phyloP scores from a whole-genome alignment of 768 basidiomycete species.

The Pleurotus tuber-regium region DNA sequence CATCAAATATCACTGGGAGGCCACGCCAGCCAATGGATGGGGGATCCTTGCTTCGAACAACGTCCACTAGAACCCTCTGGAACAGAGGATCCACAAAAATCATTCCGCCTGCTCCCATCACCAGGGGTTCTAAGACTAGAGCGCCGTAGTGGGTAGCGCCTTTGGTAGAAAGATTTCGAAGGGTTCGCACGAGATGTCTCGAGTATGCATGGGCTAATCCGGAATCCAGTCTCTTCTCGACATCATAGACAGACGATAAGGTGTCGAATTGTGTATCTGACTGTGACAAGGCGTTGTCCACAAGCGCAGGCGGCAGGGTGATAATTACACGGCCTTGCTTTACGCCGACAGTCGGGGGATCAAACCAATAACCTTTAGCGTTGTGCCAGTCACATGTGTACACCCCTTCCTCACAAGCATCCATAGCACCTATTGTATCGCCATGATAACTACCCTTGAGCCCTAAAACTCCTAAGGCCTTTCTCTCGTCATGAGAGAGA shows the following conservation, averaged over 20 bases:
- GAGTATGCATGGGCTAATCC: conserved; percentile 66
- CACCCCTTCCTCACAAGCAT: conserved; percentile 87
- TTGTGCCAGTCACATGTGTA: conserved; percentile 97
- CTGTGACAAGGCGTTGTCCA: conserved; percentile 20
- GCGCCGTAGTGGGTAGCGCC: conserved; percentile 59
- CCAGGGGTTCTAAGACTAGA: conserved; percentile 85
- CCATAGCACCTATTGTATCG: conserved; percentile 97
- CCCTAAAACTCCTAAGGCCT: conserved; percentile 74
- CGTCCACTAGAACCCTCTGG: conserved; percentile 84
- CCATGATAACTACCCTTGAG: conserved; percentile 95
- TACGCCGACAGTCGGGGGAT: conserved; percentile 77
- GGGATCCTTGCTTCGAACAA: conserved; percentile 53
- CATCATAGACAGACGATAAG: conserved; percentile 50
- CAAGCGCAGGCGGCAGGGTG: conserved; percentile 49
- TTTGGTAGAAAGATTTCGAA: conserved; percentile 44
- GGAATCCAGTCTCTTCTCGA: conserved; percentile 55
- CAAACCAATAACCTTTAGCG: conserved; percentile 91
- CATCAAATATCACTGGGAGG: conserved; percentile 91
- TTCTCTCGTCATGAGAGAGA: conserved; percentile 30
- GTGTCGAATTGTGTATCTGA: conserved; percentile 11
- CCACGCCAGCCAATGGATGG: conserved; percentile 51
- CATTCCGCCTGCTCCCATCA: conserved; percentile 97
- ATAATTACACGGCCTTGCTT: conserved; percentile 56
- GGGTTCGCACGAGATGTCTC: conserved; percentile 47
- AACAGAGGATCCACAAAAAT: conserved; percentile 96